Evolutionary conservation across 1,139 yeast species (phyloP).

Genomic region (Saccharomyces hybrid): DNA sequence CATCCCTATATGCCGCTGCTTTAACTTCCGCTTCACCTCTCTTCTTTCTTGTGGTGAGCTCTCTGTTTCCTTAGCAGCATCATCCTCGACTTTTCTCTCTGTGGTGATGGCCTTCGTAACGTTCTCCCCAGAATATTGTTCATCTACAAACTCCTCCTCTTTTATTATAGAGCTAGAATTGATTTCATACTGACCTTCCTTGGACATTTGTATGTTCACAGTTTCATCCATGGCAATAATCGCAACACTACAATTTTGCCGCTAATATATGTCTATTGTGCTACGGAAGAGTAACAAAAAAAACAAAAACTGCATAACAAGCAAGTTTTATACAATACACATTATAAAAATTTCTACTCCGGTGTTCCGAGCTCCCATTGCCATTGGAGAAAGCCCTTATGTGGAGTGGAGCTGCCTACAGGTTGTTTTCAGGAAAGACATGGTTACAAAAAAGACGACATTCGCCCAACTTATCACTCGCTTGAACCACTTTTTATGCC

Average conservation of each 20-base stretch:
- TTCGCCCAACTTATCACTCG: background rate
- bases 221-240: background rate
- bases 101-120: background rate
- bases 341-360: background rate
- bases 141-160: background rate
- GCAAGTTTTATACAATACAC: background rate
- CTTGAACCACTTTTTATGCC: background rate
- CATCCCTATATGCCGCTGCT: slow-evolving; percentile 56
- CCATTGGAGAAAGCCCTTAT: background rate
- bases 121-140: background rate
- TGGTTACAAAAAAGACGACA: background rate
- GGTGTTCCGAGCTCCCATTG: background rate
- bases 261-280: background rate
- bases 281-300: background rate
- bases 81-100: background rate
- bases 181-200: background rate
- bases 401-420: background rate
- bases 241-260: background rate
- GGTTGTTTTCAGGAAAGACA: background rate
- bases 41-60: slow-evolving; percentile 14
- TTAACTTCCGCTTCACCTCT: slow-evolving; percentile 41
- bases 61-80: slow-evolving; percentile 1
- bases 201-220: background rate
- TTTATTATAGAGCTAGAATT: background rate
- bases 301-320: background rate